Evolutionary conservation across 1,139 yeast genomes (phyloP), one percentile per base, ranked within the genome.

Genomic region (Yamadazyma jaroonii): DNA sequence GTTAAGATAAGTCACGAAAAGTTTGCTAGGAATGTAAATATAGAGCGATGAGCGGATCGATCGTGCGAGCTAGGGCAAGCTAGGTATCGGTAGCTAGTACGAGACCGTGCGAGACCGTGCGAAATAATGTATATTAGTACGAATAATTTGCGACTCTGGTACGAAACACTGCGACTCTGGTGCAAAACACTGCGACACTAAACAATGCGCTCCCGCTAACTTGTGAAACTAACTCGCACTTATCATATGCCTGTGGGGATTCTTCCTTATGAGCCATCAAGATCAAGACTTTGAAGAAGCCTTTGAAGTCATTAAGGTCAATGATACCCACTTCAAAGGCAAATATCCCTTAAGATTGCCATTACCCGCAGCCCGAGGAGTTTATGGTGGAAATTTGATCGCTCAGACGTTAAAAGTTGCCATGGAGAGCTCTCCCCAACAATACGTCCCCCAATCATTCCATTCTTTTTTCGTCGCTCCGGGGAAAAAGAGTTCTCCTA

Each of bases 371-470:
- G 87, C 87, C 2, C 62, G 86, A 31, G 92, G 90, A 1, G 79
- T 84, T 2, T 85, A 83, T 61, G 95, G 95, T 1, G 95, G 95
- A 3, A 79, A 84, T 29, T 69, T 82, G 39, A 80, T 84, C 31
- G 86, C 88, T 1, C 95, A 85, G 54, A 66, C 90, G 1, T 59
- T 84, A 7, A 59, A 77, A 44, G 90, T 89, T 2, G 84, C 86
- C 2, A 64, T 81, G 28, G 74, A 64, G 39, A 54, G 64, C 13
- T 59, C 70, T 1, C 53, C 56, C 22, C 17, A 24, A 2, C 48
- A 42, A 24, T 63, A 52, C 35, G 49, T 62, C 2, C 74, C 74
- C 0, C 58, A 60, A 28, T 54, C 69, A 25, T 66, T 66, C 47
- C 76, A 71, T 46, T 54, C 64, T n/a, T 64, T 61, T 45, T 71